Base-by-base conservation (phyloP, 2,329 filamentous ascomycete genomes). In the Trichoderma simmonsii region DNA sequence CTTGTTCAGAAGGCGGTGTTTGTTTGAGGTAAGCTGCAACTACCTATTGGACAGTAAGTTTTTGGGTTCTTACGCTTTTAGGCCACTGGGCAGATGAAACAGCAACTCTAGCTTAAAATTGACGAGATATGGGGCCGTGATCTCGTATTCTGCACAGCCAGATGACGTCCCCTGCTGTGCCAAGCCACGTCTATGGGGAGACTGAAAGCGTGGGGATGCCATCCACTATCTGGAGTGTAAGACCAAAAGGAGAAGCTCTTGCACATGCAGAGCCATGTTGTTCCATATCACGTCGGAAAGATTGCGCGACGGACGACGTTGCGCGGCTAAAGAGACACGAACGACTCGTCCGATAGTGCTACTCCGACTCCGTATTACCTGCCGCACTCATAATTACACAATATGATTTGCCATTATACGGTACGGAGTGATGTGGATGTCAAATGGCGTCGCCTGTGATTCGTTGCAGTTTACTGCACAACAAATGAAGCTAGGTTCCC, bases 121-220 rank as follows among this genome's bases (percentile, higher is more conserved):
- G 66, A 61, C 39, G 26, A 32, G 56, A 51, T 48, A 48, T 18
- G 36, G 66, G 66, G 36, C 39, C 21, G 2, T 14, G 56, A 12
- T 51, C 56, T 69, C 66, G 66, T 61, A 69, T 69, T 69, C 66
- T 61, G 56, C 66, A 43, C 56, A 43, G 54, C 54, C 56, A 14
- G 36, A 61, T 60, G 56, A 34, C 32, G 30, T 67, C 21, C 18
- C 15, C 64, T 39, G 34, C 32, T n/a, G 24, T n/a, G 32, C 54
- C 64, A 67, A 43, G 64, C 64, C 51, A 67, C 28, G 7, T 34
- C 28, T 14, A 5, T 12, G 56, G 30, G 39, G 28, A 57, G 15
- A 59, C 8, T 21, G 15, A 59, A 36, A 30, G 36, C 36, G 36
- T 30, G 15, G 18, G 18, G 54, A 59, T n/a, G 6, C 14, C 15